These are phyloP conservation scores for Lenwebbia sp. DNA, from an alignment of 345 rosid genomes.

Conservation along the genomic window DNA sequence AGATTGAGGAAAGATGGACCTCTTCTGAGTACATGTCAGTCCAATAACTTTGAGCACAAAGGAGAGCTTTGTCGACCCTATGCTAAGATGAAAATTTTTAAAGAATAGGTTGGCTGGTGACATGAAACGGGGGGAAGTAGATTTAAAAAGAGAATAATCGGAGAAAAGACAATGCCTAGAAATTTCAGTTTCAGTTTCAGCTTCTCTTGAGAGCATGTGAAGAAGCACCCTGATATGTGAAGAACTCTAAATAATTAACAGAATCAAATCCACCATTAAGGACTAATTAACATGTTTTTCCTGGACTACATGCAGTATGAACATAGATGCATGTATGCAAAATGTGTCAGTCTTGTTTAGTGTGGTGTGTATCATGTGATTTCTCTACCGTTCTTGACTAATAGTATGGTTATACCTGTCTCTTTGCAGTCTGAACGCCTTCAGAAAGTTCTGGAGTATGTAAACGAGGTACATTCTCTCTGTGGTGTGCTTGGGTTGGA, in stretches of 20 bases:
- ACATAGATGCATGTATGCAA: neutral
- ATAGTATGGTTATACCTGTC: neutral
- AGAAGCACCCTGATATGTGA: neutral
- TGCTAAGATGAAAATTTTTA: neutral
- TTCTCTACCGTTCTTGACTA: neutral
- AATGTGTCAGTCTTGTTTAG: neutral
- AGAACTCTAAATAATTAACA: neutral
- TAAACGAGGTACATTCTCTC: constrained; percentile 76
- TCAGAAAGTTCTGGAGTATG: constrained; percentile 57
- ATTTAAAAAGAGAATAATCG: neutral
- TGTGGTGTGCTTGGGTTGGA: constrained; percentile 86
- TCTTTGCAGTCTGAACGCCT: constrained; percentile 82
- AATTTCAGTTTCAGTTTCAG: neutral
- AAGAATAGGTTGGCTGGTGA: neutral
- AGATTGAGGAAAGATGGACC: neutral
- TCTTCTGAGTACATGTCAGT: neutral
- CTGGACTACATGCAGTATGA: neutral
- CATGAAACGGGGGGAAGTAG: neutral
- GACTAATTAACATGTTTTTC: neutral
- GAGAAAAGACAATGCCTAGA: neutral
- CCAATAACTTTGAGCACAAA: neutral
- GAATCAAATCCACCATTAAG: neutral
- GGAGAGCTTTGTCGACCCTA: neutral
- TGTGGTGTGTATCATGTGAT: neutral
- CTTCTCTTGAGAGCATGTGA: neutral